These are phyloP conservation scores for Trichoderma pleuroti DNA, from an alignment of 2,329 filamentous ascomycete species.

Conservation along the genomic window DNA sequence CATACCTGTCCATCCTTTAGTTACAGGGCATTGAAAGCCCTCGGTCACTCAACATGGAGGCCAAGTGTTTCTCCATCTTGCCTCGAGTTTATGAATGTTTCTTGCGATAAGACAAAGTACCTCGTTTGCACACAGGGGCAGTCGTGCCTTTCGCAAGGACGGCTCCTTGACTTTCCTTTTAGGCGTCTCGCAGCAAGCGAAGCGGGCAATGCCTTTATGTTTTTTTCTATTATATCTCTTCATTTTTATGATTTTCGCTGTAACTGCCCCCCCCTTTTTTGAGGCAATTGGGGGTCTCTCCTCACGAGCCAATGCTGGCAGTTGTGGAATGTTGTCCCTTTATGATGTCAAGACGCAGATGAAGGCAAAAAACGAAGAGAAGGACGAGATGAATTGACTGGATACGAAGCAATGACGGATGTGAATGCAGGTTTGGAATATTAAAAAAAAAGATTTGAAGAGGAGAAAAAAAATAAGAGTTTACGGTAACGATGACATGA, in stretches of 20 bases:
- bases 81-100: not conserved
- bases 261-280: not conserved
- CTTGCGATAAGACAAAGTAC: not conserved
- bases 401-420: not conserved
- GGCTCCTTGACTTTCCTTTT: conserved; percentile 14
- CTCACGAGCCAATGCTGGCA: not conserved
- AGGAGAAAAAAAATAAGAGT: conserved; percentile 9
- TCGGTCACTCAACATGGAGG: not conserved
- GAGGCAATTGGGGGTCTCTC: not conserved
- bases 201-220: not conserved
- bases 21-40: not conserved
- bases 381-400: not conserved
- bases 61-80: not conserved
- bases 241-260: not conserved
- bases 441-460: not conserved
- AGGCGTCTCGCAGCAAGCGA: conserved; percentile 13
- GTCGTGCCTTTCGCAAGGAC: conserved; percentile 12
- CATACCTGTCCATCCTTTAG: not conserved
- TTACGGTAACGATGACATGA: conserved; percentile 19
- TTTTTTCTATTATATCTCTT: not conserved
- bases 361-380: not conserved
- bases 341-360: not conserved
- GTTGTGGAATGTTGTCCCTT: not conserved
- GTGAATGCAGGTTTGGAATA: not conserved
- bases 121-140: conserved; percentile 7